Base-by-base conservation (phyloP, 148 eudicot species). In the Polygonum aviculare region DNA sequence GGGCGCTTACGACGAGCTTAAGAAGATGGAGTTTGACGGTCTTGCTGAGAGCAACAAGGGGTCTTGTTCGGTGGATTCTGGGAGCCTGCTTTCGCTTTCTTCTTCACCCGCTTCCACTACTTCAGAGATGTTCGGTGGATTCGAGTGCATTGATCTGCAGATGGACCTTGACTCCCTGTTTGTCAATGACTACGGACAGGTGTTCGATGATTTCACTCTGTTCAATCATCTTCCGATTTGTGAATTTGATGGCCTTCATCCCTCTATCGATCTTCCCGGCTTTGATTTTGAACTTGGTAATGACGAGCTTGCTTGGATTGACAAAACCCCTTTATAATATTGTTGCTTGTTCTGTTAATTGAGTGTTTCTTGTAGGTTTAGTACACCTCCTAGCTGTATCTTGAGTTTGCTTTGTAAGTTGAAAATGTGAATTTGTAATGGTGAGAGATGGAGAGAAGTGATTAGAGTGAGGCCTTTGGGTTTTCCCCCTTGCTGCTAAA, bases 401-500 rank as follows among this genome's bases (percentile, higher is more conserved):
- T 15, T 50, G 15, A 14, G 18, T 14, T 16, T 50, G 19, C 16
- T 15, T 12, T 55, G 63, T 57, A 21, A 57, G 63, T 57, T 69
- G 45, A 35, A 4, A 36, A 19, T 69, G 11, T 69, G 18, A 15
- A 18, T 69, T 1, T 21, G 35, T 63, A 35, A 22, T 10, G 69
- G 69, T 63, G 69, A 63, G 14, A 63, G 36, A 14, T 8, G 12
- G 67, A 31, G 67, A n/a, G 67, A 60, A 31, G 67, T 60, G 19
- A 31, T 36, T 65, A 62, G 35, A 67, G 71, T 52, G 35, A 67
- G 71, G 51, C 81, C 69, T 81, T 40, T 78, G 86, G 88, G 88
- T 89, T 89, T 91, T 87, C 80, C 83, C 81, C 84, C 84, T 83
- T 82, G 94, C 97, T 90, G 73, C 83, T 88, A 75, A 81, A 88